phyloP scores from a whole-genome alignment of 2,329 filamentous ascomycete genomes.

The Purpureocillium takamizusanense region DNA sequence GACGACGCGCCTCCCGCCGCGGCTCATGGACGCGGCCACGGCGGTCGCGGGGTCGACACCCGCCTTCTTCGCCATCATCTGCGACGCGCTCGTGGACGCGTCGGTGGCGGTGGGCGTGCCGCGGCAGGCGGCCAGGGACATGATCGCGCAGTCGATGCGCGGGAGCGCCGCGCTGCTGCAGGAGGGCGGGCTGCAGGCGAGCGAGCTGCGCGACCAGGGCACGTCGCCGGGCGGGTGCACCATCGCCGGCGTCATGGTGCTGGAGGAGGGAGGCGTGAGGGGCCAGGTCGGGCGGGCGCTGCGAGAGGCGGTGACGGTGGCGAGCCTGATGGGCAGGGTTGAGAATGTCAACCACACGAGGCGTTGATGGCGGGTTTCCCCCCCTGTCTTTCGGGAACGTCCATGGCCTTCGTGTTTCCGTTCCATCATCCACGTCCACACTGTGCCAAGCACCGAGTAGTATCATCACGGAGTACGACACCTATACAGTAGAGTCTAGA shows the following conservation, averaged over 20 bases:
- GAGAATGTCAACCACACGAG: conserved; percentile 31
- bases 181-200: conserved; percentile 41
- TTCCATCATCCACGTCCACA: no score
- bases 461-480: no score
- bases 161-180: conserved; percentile 46
- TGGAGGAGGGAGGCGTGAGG: conserved; percentile 48
- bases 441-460: no score
- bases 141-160: conserved; percentile 51
- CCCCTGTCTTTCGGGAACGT: no score
- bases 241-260: conserved; percentile 47
- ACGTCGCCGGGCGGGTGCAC: conserved; percentile 52
- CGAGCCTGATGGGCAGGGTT: conserved; percentile 28
- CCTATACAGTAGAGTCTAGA: no score
- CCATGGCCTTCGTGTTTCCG: no score
- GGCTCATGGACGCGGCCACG: conserved; percentile 47
- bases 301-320: conserved; percentile 37
- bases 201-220: conserved; percentile 48
- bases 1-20: conserved; percentile 38
- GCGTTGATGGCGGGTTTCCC: no score
- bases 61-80: conserved; percentile 49
- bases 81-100: conserved; percentile 50
- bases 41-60: conserved; percentile 52
- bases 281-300: conserved; percentile 30
- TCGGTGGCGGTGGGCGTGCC: conserved; percentile 52
- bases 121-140: conserved; percentile 42